Base-by-base conservation (phyloP, 805 yeast species). In the Candida adriatica region DNA sequence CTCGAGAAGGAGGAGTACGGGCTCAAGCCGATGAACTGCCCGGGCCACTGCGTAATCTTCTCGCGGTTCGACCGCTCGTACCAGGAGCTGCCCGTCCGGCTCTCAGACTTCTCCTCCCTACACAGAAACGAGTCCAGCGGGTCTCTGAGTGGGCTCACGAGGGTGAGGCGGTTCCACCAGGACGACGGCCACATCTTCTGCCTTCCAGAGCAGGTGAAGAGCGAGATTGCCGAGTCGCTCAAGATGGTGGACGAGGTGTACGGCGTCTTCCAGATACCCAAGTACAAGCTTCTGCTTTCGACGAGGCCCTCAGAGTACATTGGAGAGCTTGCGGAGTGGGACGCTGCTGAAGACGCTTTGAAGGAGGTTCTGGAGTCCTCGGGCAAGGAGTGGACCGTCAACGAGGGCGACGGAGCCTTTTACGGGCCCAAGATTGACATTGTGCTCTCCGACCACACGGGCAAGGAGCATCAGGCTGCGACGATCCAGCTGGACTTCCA, bases 151-250 rank as follows among this genome's bases (percentile, higher is more conserved):
- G 98, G 98, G 0, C 63, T 92, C 22, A 92, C 97, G 0, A 67
- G 98, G 35, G 96, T 92, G 4, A 72, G 98, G 37, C 66, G 95
- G 41, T 92, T 92, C 60, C 98, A 92, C 57, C 98, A 92, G 60
- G 98, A 92, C 56, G 98, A 92, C 55, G 97, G 96, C 6, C 98
- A 92, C 49, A 88, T 92, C 17, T 92, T 92, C 55, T 92, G 98
- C 53, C 73, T 79, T 2, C 66, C 70, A 21, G 75, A 70, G 6
- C 98, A 92, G 58, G 78, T 92, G 29, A 71, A 69, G 29, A 46
- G 55, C 18, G 98, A 92, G 51, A 87, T 92, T 29, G 49, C 66
- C 8, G 70, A 74, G 34, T 82, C 92, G 9, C 64, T 92, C 35
- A 68, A 74, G 46, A 63, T 92, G 49, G 73, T 92, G 33, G 80